Percentiles rank a stretch among this genome's conserved stretches.
Conservation (phyloP, 1,284 basidiomycete species). For the Ganoderma lingzhi region DNA sequence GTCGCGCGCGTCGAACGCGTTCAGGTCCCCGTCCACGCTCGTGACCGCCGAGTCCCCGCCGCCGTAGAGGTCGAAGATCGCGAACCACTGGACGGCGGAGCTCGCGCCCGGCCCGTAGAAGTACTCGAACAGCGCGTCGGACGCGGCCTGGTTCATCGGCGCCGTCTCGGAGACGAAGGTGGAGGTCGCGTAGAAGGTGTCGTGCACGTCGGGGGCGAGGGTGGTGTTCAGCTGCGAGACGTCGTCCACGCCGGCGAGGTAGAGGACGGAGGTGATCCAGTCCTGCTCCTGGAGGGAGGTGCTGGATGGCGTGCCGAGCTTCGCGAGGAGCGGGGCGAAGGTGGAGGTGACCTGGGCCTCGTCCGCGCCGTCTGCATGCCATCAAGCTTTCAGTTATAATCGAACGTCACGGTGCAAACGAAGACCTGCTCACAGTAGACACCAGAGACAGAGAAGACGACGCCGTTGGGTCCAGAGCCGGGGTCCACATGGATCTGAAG, state of each 20-base stretch:
- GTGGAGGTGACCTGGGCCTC: conserved; percentile 19
- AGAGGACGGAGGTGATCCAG: conserved; percentile 22
- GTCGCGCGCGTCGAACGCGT: conserved; percentile 20
- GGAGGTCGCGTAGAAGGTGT: conserved; percentile 21
- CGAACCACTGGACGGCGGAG: conserved; percentile 14
- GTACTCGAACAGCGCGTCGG: conserved; percentile 20
- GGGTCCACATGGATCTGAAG: conserved; percentile 18
- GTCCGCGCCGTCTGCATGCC: conserved; percentile 13
- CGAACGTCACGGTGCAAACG: no score
- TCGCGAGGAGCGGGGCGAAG: conserved; percentile 18
- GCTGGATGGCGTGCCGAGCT: conserved; percentile 15
- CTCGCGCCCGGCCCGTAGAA: conserved; percentile 17
- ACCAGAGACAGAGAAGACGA: conserved; percentile 18
- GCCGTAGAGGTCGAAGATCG: conserved; percentile 18
- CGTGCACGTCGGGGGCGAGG: conserved; percentile 10
- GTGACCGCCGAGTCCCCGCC: conserved; percentile 17
- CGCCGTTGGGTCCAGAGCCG: not conserved
- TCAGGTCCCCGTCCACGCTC: conserved; percentile 5
- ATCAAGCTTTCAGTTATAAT: not conserved
- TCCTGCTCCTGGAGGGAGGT: conserved; percentile 14
- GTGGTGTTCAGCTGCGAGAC: conserved; percentile 14
- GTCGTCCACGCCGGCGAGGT: conserved; percentile 15
- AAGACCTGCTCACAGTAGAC: conserved; percentile 15
- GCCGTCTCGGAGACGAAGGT: conserved; percentile 17
- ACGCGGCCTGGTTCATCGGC: conserved; percentile 10